Conservation (phyloP, 1,139 yeast genomes). For the Meyerozyma guilliermondii region DNA sequence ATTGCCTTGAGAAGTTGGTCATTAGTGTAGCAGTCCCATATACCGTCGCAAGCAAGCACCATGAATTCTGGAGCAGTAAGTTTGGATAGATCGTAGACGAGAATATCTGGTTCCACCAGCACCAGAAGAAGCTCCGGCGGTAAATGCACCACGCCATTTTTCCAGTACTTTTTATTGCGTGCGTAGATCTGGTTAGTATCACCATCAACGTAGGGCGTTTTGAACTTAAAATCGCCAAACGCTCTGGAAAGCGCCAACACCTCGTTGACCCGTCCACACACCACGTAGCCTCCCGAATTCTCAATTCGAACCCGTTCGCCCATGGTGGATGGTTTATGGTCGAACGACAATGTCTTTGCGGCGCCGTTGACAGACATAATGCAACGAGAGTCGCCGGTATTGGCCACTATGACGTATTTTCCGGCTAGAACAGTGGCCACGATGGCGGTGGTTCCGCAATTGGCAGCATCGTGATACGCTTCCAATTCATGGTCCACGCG, state of each 20-base stretch:
- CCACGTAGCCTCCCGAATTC: slow-evolving; percentile 68
- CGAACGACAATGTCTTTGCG: slow-evolving; percentile 62
- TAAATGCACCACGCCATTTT: slow-evolving; percentile 16
- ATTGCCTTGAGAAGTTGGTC: slow-evolving; percentile 48
- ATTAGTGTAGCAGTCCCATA: slow-evolving; percentile 74
- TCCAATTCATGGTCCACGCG: slow-evolving; percentile 52
- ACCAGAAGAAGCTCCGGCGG: slow-evolving; percentile 37
- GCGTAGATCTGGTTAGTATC: slow-evolving; percentile 18
- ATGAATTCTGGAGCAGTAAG: slow-evolving; percentile 51
- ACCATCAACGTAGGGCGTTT: slow-evolving; percentile 32
- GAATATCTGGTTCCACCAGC: slow-evolving; percentile 66
- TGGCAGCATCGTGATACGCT: slow-evolving; percentile 31
- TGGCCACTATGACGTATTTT: slow-evolving; percentile 51
- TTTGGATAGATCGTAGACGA: slow-evolving; percentile 42
- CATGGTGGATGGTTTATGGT: slow-evolving; percentile 71
- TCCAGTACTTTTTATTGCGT: slow-evolving; percentile 23
- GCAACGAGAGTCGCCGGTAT: slow-evolving; percentile 73
- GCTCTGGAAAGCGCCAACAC: slow-evolving; percentile 70
- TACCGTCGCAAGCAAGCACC: slow-evolving; percentile 72
- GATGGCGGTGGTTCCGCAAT: slow-evolving; percentile 70
- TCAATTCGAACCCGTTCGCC: slow-evolving; percentile 74
- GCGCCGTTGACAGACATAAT: slow-evolving; percentile 49
- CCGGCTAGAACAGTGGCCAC: slow-evolving; percentile 49
- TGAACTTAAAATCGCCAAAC: slow-evolving; percentile 72
- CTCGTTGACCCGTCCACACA: slow-evolving; percentile 67